Evolutionary conservation across 2,329 filamentous ascomycete genomes (phyloP).

Genomic region (Pyricularia sp.): DNA sequence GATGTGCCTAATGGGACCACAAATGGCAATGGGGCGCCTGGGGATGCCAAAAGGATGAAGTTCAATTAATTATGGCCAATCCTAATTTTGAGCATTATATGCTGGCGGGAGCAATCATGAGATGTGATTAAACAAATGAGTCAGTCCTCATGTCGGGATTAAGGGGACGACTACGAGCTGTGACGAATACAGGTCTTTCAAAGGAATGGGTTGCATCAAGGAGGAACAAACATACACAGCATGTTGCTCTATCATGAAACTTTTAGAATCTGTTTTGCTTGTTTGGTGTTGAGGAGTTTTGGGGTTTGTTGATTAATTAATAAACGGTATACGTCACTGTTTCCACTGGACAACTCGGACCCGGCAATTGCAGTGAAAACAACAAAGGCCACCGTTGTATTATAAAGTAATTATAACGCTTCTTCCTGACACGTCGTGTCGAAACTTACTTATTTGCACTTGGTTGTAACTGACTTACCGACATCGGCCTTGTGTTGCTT

Average conservation of each 20-base stretch:
- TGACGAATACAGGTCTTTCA: neutral
- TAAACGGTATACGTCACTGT: neutral
- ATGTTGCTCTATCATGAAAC: neutral
- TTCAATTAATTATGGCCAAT: slow-evolving; percentile 16
- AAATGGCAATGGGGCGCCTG: slow-evolving; percentile 16
- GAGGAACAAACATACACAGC: neutral
- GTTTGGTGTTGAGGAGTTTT: neutral
- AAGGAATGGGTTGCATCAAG: neutral
- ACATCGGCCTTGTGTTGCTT: neutral
- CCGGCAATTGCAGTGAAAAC: neutral
- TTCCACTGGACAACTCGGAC: neutral
- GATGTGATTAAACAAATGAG: neutral
- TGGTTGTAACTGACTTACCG: neutral
- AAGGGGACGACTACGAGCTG: neutral
- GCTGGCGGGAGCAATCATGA: neutral
- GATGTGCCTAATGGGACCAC: slow-evolving; percentile 38
- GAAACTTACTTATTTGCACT: neutral
- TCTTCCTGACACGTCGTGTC: neutral
- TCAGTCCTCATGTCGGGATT: neutral
- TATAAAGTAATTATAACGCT: too few relatives aligned
- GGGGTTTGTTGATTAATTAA: neutral
- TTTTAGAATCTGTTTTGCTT: neutral
- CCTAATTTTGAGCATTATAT: too few relatives aligned
- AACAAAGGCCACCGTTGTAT: neutral
- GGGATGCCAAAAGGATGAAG: slow-evolving; percentile 45